These are phyloP conservation scores for Sporothrix humicola DNA, from an alignment of 2,329 filamentous ascomycete genomes.

Conservation along the genomic window DNA sequence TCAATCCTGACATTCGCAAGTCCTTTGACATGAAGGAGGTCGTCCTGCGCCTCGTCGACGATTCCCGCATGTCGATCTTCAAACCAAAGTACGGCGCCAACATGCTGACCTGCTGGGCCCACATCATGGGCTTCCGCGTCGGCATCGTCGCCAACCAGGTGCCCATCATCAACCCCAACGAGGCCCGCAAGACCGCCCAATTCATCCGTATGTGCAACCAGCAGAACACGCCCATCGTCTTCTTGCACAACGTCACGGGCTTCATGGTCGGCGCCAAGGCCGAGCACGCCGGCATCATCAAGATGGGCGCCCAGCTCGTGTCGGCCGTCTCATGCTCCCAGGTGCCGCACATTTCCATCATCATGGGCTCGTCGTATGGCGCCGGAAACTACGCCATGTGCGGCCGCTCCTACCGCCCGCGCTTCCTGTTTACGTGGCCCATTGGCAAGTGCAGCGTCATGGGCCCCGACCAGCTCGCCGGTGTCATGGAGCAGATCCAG, in stretches of 20 bases:
- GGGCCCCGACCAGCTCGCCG: constrained; percentile 49
- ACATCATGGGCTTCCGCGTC: constrained; percentile 47
- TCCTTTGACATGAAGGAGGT: constrained; percentile 46
- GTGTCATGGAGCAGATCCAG: constrained; percentile 49
- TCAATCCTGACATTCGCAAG: constrained; percentile 47
- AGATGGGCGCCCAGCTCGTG: constrained; percentile 52
- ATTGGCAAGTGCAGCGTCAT: constrained; percentile 50
- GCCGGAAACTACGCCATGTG: constrained; percentile 57
- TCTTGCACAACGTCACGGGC: constrained; percentile 55
- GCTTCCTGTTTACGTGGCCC: constrained; percentile 53
- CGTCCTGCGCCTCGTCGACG: constrained; percentile 50
- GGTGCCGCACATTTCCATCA: constrained; percentile 53
- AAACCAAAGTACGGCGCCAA: constrained; percentile 50
- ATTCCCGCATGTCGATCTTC: constrained; percentile 48
- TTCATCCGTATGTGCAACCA: constrained; percentile 54
- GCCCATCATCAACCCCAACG: constrained; percentile 49
- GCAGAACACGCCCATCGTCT: constrained; percentile 51
- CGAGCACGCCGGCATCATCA: constrained; percentile 53
- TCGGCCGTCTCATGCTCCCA: constrained; percentile 52
- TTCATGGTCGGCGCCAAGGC: constrained; percentile 56
- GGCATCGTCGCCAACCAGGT: constrained; percentile 51
- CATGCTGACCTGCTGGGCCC: constrained; percentile 48
- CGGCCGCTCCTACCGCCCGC: constrained; percentile 49
- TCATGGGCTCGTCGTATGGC: constrained; percentile 53
- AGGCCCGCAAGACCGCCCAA: constrained; percentile 50